Evolutionary conservation across 1,284 basidiomycete genomes (phyloP).

Genomic region (Marasmius sp.): DNA sequence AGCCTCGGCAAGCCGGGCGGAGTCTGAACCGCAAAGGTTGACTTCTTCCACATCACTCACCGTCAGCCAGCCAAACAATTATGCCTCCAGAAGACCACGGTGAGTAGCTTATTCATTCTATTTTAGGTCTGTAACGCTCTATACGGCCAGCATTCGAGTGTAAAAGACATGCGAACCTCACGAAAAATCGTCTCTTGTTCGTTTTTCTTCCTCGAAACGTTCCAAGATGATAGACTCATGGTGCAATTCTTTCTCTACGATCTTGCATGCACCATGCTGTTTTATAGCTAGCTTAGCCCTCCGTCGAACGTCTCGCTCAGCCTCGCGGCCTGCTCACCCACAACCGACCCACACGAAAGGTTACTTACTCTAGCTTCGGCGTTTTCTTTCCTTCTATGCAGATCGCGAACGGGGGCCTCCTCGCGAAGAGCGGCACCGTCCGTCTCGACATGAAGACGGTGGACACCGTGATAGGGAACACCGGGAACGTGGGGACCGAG

Average conservation of each 20-base stretch:
- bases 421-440: conserved; percentile 56
- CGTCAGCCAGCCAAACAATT: neutral
- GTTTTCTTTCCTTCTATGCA: conserved; percentile 45
- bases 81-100: conserved; percentile 27
- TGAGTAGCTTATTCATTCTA: conserved; percentile 21
- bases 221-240: conserved; percentile 51
- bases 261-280: conserved; percentile 50
- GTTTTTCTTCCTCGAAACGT: conserved; percentile 2
- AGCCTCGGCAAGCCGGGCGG: neutral
- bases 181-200: conserved; percentile 4
- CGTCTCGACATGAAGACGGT: conserved; percentile 53
- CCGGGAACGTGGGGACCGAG: conserved; percentile 31
- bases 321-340: conserved; percentile 36
- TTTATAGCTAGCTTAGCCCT: conserved; percentile 60
- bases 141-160: conserved; percentile 3
- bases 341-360: conserved; percentile 28
- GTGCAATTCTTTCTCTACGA: conserved; percentile 47
- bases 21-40: conserved; percentile 22
- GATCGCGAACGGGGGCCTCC: conserved; percentile 41
- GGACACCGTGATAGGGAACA: conserved; percentile 51
- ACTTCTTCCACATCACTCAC: conserved; percentile 15
- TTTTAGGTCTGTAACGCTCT: conserved; percentile 6
- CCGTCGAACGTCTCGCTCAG: conserved; percentile 29
- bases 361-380: conserved; percentile 48
- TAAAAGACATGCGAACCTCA: neutral